These are phyloP conservation scores for Gaultheria prostrata DNA, from an alignment of 148 eudicot genomes.

Conservation along the genomic window DNA sequence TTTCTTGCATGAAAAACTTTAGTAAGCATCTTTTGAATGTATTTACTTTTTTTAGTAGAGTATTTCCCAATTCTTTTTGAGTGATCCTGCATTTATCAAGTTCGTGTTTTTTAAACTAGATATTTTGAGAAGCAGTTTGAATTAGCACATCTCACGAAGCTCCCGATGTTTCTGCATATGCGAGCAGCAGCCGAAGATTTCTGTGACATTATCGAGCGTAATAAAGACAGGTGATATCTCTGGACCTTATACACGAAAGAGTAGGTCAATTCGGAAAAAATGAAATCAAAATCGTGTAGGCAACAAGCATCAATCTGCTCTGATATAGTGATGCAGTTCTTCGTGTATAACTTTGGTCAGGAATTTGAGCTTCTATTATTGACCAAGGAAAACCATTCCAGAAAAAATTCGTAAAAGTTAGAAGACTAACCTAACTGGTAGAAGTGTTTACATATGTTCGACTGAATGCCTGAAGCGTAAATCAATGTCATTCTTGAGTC, in stretches of 20 bases:
- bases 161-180: conserved; percentile 99
- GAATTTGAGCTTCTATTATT: neutral
- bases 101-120: conserved; percentile 30
- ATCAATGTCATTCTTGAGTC: neutral
- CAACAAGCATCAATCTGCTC: neutral
- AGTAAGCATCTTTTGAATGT: neutral
- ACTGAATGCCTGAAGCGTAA: neutral
- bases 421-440: neutral
- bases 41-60: neutral
- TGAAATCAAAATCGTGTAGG: neutral
- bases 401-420: neutral
- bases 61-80: neutral
- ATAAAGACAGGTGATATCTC: conserved; percentile 58
- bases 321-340: neutral
- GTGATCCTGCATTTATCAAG: neutral
- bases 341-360: conserved; percentile 13
- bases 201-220: conserved; percentile 67
- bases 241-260: neutral
- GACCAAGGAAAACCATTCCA: neutral
- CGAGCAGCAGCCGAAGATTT: conserved; percentile 96
- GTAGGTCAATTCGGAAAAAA: neutral
- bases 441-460: neutral
- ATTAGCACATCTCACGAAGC: conserved; percentile 68
- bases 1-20: neutral
- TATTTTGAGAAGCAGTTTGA: conserved; percentile 95